A percentile compares a stretch with the other conserved stretches of the same genome.
Evolutionary conservation across 1,284 basidiomycete species (phyloP).

Genomic region (Flammula alnicola): DNA sequence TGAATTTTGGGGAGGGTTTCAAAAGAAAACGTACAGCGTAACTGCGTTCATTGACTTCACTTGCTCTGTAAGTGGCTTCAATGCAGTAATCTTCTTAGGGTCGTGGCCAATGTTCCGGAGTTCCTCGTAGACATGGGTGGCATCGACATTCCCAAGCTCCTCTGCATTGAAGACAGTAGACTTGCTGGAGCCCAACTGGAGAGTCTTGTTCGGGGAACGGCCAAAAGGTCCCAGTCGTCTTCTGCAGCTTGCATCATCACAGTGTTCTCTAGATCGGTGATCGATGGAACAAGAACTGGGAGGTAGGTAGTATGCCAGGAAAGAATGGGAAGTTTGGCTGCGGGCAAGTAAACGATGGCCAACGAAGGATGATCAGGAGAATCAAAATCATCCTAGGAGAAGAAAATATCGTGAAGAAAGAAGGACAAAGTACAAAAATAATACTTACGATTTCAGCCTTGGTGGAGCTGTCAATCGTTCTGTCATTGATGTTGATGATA

Average conservation of each 20-base stretch:
- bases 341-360: constrained; percentile 68
- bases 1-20: constrained; percentile 11
- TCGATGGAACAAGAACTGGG: constrained; percentile 52
- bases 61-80: constrained; percentile 43
- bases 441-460: constrained; percentile 52
- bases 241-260: constrained; percentile 43
- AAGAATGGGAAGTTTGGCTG: constrained; percentile 41
- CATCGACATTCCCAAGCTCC: constrained; percentile 46
- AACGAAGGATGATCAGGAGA: constrained; percentile 54
- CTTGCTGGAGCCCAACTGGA: constrained; percentile 39
- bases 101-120: constrained; percentile 50
- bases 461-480: constrained; percentile 43
- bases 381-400: constrained; percentile 29
- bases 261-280: constrained; percentile 33
- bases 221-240: constrained; percentile 53
- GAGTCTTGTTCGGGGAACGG: constrained; percentile 47
- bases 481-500: constrained; percentile 55
- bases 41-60: constrained; percentile 57
- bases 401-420: constrained; percentile 40
- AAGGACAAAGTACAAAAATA: constrained; percentile 45
- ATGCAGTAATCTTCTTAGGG: constrained; percentile 35
- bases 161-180: constrained; percentile 50
- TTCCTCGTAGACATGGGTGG: constrained; percentile 47
- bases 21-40: constrained; percentile 56
- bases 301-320: constrained; percentile 62